Evolutionary conservation across 2,329 filamentous ascomycete species (phyloP), one percentile per base, ranked within the genome.

Genomic region (Malbranchea zuffiana): DNA sequence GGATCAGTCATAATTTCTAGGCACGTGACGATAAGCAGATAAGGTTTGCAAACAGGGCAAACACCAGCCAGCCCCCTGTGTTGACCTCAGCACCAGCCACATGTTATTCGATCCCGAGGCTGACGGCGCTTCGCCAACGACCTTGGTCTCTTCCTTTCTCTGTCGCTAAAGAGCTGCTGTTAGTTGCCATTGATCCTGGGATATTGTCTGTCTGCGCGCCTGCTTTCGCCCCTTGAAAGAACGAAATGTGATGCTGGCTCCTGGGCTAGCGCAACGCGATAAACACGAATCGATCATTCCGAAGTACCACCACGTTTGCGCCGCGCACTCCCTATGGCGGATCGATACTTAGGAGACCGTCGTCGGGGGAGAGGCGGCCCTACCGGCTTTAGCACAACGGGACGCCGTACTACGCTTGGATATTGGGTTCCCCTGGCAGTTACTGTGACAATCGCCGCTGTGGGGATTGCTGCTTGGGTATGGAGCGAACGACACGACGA

Each of bases 341-440:
- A 55, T 40, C 51, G 45, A 40, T 49, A 49, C 35, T 49, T 56
- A 44, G 53, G 56, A 44, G 59, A 63, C 48, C 44, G 48, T 47
- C 59, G 59, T 42, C 53, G 55, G 40, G 59, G 58, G 42, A 53
- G 54, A 45, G 47, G 53, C 50, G 54, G 54, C 38, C 55, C 57
- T 40, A 48, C 52, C 38, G 59, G 59, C 32, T 65, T 65, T 50
- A 61, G 61, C 52, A 50, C 59, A 29, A 56, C 57, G 6, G 59
- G 62, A 15, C 50, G 53, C 37, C 57, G 61, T 21, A 63, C 63
- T 12, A 52, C 59, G 23, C 49, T 66, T 46, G 63, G 79, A 53
- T 88, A 92, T 64, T 95, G 87, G 84, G 75, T 94, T 42, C 88
- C 88, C 44, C 71, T 96, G 39, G 80, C 78, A 47, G 63, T 94